These are phyloP conservation scores for Eimeria zaria DNA, from an alignment of 169 alveolate species.

Conservation along the genomic window DNA sequence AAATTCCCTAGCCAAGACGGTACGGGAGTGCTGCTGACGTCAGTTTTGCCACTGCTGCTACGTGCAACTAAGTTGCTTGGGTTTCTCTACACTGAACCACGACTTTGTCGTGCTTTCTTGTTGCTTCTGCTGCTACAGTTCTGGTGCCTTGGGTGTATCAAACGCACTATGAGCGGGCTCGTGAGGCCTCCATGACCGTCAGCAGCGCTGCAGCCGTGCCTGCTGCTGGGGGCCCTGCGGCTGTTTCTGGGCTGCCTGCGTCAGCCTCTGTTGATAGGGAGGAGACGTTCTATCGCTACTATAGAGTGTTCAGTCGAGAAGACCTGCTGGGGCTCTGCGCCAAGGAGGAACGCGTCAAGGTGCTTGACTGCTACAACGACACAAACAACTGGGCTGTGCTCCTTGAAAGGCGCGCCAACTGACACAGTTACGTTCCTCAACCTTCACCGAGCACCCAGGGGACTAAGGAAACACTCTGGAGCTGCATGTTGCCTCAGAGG, in stretches of 20 bases:
- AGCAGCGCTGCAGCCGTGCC: constrained; percentile 69
- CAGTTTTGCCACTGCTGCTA: not conserved
- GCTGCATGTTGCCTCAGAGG: not conserved
- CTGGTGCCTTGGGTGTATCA: constrained; percentile 95
- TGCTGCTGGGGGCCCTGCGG: constrained; percentile 86
- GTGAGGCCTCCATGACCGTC: constrained; percentile 74
- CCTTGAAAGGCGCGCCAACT: constrained; percentile 39
- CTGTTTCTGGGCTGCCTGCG: not conserved
- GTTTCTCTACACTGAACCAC: not conserved
- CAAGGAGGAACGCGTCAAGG: constrained; percentile 81
- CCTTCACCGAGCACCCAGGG: not conserved
- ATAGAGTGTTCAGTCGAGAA: constrained; percentile 96
- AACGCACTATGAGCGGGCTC: constrained; percentile 91
- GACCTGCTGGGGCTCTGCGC: constrained; percentile 93
- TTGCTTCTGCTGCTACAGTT: constrained; percentile 13
- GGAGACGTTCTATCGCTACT: constrained; percentile 92
- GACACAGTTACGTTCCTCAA: not conserved
- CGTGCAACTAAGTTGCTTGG: not conserved
- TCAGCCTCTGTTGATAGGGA: not conserved
- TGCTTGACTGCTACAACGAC: constrained; percentile 86
- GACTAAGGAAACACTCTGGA: not conserved
- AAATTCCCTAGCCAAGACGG: constrained; percentile 95
- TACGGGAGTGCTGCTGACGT: constrained; percentile 20
- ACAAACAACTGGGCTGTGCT: constrained; percentile 88
- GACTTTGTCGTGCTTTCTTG: not conserved